phyloP scores from a whole-genome alignment of 2,329 filamentous ascomycete species.

The Ascocoryne sarcoides region DNA sequence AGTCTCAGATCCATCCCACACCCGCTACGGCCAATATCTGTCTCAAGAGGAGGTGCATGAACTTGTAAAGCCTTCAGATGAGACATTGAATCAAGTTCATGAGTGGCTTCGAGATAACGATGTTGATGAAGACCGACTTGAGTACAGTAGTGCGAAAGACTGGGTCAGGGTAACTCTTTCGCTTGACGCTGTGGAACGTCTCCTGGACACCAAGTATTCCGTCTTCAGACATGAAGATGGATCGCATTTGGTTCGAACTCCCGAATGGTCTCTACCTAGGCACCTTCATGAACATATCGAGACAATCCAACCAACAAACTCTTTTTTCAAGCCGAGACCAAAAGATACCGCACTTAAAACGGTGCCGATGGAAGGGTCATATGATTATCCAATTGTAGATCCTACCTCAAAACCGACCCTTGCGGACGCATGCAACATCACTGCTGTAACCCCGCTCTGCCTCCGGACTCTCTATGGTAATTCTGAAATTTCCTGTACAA shows the following conservation, averaged over 20 bases:
- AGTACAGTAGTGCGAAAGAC: slow-evolving; percentile 45
- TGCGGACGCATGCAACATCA: slow-evolving; percentile 54
- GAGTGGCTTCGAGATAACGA: slow-evolving; percentile 48
- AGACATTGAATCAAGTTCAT: slow-evolving; percentile 42
- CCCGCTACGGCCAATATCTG: slow-evolving; percentile 47
- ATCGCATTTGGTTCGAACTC: slow-evolving; percentile 15
- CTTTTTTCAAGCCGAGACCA: slow-evolving; percentile 39
- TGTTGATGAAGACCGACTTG: slow-evolving; percentile 29
- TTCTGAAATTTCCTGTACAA: not conserved
- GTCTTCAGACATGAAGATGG: slow-evolving; percentile 28
- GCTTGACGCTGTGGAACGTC: slow-evolving; percentile 36
- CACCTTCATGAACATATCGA: slow-evolving; percentile 36
- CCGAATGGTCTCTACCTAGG: slow-evolving; percentile 32
- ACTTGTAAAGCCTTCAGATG: slow-evolving; percentile 42
- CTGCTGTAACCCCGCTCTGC: slow-evolving; percentile 17
- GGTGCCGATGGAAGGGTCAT: slow-evolving; percentile 1
- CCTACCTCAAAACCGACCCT: slow-evolving; percentile 2
- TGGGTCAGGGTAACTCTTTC: slow-evolving; percentile 41
- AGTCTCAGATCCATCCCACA: slow-evolving; percentile 45
- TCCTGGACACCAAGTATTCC: slow-evolving; percentile 31
- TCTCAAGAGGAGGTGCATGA: slow-evolving; percentile 41
- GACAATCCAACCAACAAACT: slow-evolving; percentile 48
- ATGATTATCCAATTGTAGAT: not conserved
- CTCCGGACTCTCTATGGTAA: slow-evolving; percentile 18
- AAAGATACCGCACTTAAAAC: slow-evolving; percentile 25